These are phyloP conservation scores for Eucalyptus pauciflora DNA, from an alignment of 345 rosid genomes.

Conservation along the genomic window DNA sequence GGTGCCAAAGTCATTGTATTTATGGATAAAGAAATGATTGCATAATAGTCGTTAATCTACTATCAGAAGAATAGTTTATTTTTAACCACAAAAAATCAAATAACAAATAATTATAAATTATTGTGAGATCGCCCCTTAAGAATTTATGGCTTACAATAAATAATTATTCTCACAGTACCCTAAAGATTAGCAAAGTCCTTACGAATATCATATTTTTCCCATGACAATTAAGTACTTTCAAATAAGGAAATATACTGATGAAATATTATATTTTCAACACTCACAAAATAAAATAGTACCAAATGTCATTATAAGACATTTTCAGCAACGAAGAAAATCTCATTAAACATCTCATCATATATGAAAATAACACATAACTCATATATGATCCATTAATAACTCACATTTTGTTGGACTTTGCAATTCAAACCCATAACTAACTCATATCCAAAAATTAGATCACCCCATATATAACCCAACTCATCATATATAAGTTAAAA, in stretches of 20 bases:
- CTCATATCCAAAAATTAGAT: not conserved
- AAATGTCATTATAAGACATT: not conserved
- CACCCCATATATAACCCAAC: too few species aligned
- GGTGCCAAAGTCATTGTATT: not conserved
- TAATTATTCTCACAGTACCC: too few species aligned
- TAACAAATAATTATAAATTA: too few species aligned
- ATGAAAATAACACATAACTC: not conserved
- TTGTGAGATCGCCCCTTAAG: too few species aligned
- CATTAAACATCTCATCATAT: not conserved
- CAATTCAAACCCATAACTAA: not conserved
- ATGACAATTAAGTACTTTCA: not conserved
- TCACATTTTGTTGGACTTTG: not conserved
- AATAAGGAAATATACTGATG: too few species aligned
- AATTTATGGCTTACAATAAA: too few species aligned
- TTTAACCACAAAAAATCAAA: too few species aligned
- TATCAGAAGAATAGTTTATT: rapidly evolving
- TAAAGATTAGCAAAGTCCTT: rapidly evolving
- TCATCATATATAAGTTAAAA: not conserved
- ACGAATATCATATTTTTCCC: not conserved
- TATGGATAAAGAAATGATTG: too few species aligned
- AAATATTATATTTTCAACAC: not conserved
- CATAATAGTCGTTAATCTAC: rapidly evolving
- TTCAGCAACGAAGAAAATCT: not conserved
- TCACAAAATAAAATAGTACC: too few species aligned
- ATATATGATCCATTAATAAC: not conserved